These are phyloP conservation scores for Logfia minima DNA, from an alignment of 129 eudicot genomes.

Conservation along the genomic window DNA sequence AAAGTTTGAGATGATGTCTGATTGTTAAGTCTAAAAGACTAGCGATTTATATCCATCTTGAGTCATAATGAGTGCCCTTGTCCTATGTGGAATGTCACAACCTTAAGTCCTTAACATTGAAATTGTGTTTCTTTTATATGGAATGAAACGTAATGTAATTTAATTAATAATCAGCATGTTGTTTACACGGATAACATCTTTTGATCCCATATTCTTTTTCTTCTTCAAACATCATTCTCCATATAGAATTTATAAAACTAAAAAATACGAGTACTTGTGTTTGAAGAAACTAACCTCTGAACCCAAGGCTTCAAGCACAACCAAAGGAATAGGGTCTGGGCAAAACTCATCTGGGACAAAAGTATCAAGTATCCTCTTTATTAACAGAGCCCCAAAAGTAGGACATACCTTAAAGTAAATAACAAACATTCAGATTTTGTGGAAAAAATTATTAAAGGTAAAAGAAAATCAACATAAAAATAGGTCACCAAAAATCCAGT, in stretches of 20 bases:
- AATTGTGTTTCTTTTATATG: not conserved
- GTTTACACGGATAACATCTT: not conserved
- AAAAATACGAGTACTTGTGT: not conserved
- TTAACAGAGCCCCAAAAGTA: constrained; percentile 58
- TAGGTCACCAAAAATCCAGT: not conserved
- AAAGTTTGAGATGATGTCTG: not conserved
- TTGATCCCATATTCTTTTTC: not conserved
- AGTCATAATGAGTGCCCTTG: not conserved
- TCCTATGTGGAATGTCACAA: not conserved
- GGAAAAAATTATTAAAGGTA: not conserved
- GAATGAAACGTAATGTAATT: not conserved
- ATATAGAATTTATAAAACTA: not conserved
- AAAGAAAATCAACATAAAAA: not conserved
- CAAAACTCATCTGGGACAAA: constrained; percentile 93
- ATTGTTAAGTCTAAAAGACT: not conserved
- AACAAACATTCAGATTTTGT: not conserved
- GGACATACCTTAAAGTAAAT: constrained; percentile 67
- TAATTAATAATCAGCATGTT: not conserved
- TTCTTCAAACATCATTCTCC: not conserved
- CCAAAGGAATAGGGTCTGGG: constrained; percentile 66
- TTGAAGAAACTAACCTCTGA: constrained; percentile 58
- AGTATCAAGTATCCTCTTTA: constrained; percentile 61
- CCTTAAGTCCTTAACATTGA: not conserved
- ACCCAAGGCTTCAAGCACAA: constrained; percentile 64
- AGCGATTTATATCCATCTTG: not conserved